Conservation (phyloP, 2,329 filamentous ascomycete species). For the Endocalyx cinctus region DNA sequence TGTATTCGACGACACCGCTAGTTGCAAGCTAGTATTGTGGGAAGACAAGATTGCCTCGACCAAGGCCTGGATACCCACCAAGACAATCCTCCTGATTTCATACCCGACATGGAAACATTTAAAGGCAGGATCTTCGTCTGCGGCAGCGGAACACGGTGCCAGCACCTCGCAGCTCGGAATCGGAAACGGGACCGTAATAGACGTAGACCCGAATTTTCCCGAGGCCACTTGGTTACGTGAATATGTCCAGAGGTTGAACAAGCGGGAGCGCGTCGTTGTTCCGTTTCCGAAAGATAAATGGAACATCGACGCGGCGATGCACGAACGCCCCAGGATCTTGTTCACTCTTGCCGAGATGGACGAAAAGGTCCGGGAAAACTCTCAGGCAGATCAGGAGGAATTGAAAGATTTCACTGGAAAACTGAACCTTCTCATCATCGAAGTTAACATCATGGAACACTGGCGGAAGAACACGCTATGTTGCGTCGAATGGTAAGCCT, state of each 20-base stretch:
- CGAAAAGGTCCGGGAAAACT: conserved; percentile 34
- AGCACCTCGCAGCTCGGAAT: conserved; percentile 21
- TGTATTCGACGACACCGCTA: conserved; percentile 54
- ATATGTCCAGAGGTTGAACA: conserved; percentile 41
- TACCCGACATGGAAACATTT: conserved; percentile 32
- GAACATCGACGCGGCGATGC: conserved; percentile 29
- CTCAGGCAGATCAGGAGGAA: conserved; percentile 22
- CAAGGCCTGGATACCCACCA: conserved; percentile 38
- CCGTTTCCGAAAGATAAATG: conserved; percentile 39
- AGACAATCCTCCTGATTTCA: conserved; percentile 46
- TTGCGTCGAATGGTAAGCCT: conserved; percentile 36
- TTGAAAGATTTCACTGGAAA: conserved; percentile 34
- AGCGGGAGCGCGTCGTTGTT: conserved; percentile 45
- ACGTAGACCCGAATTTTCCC: conserved; percentile 49
- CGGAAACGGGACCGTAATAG: conserved; percentile 42
- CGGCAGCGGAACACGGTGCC: neutral
- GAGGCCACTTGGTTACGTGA: conserved; percentile 51
- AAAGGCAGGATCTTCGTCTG: conserved; percentile 4
- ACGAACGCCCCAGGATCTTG: conserved; percentile 28
- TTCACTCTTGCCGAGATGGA: conserved; percentile 41
- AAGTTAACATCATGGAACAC: conserved; percentile 24
- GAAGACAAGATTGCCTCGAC: conserved; percentile 42
- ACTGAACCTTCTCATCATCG: conserved; percentile 29
- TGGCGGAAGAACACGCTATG: conserved; percentile 31
- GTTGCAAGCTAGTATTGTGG: conserved; percentile 51